Evolutionary conservation across 2,329 filamentous ascomycete species (phyloP).

Genomic region (Phialocephala subalpina): DNA sequence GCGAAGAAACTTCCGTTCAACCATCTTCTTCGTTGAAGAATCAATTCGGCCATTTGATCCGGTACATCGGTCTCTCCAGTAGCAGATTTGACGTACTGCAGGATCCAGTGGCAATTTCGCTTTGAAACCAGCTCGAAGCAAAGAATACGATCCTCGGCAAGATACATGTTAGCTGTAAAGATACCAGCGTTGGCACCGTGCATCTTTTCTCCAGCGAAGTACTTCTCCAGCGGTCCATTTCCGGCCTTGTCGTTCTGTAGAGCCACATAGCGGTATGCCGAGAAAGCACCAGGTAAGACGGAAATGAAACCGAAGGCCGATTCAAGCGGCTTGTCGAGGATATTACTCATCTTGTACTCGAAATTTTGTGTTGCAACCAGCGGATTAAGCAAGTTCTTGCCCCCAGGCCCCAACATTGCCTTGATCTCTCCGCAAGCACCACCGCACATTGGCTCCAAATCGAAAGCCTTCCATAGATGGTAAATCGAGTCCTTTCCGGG

Average conservation of each 20-base stretch:
- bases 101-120: slow-evolving; percentile 94
- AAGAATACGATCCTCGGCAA: slow-evolving; percentile 97
- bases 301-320: slow-evolving; percentile 98
- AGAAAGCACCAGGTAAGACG: slow-evolving; percentile 95
- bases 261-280: slow-evolving; percentile 94
- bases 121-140: slow-evolving; percentile 99
- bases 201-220: slow-evolving; percentile 96
- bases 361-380: slow-evolving; percentile 97
- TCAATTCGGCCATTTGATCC: slow-evolving; percentile 91
- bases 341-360: slow-evolving; percentile 99
- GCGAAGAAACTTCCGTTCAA: slow-evolving; percentile 98
- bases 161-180: slow-evolving; percentile 99
- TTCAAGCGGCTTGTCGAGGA: slow-evolving; percentile 96
- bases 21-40: slow-evolving; percentile 95
- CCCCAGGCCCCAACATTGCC: slow-evolving; percentile 87
- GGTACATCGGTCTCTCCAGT: slow-evolving; percentile 98
- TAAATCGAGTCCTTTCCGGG: slow-evolving; percentile 96
- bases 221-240: slow-evolving; percentile 91
- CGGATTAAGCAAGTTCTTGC: slow-evolving; percentile 90
- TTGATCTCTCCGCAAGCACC: slow-evolving; percentile 99
- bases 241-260: slow-evolving; percentile 97
- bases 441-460: slow-evolving; percentile 96
- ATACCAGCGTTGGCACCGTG: slow-evolving; percentile 89
- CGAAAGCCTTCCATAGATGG: slow-evolving; percentile 98
- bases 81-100: slow-evolving; percentile 98